Evolutionary conservation across 2,329 filamentous ascomycete genomes (phyloP), one percentile per base, ranked within the genome.

Genomic region (Juglanconis oblonga): DNA sequence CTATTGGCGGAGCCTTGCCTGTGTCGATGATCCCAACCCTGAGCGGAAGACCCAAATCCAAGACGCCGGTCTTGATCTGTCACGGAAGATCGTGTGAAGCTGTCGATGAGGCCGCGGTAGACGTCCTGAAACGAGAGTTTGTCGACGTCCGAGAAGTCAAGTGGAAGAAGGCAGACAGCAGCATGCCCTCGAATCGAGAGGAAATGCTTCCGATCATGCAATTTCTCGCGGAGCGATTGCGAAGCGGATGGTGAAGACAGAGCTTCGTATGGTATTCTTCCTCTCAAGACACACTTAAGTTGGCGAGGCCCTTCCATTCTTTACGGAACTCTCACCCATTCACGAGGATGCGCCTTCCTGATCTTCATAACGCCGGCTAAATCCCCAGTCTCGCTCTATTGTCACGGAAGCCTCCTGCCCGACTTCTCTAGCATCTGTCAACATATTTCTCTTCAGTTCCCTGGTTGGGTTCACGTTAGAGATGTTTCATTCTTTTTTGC

Each of bases 171-270:
- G 74, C 72, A 3, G 90, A 88, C 5, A 91, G 96, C 72, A 83
- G 82, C 1, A 97, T 97, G 93, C 92, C 92, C n/a, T 78, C 80
- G 50, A 88, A 82, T 70, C 81, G 89, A 56, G 92, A 96, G 10
- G 93, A 98, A 79, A 93, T 96, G 82, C 70, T 93, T 68, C 92
- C 93, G 0, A 83, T 97, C 62, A 97, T 97, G 92, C 85, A 89
- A 69, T 97, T 88, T 67, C 83, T 92, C 67, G 87, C 88, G 0
- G 82, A 88, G 54, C 81, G 88, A 68, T 73, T 95, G 66, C 67
- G 68, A 53, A 67, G 62, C 29, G 68, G 66, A 10, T 68, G 68
- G 66, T 63, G 61, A 53, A 57, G 52, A 24, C 17, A 24, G 55
- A 62, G 33, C 31, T 33, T 24, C 2, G 44, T 36, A 38, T 52